Base-by-base conservation (phyloP, 2,329 filamentous ascomycete species). In the Fusarium sacchari region DNA sequence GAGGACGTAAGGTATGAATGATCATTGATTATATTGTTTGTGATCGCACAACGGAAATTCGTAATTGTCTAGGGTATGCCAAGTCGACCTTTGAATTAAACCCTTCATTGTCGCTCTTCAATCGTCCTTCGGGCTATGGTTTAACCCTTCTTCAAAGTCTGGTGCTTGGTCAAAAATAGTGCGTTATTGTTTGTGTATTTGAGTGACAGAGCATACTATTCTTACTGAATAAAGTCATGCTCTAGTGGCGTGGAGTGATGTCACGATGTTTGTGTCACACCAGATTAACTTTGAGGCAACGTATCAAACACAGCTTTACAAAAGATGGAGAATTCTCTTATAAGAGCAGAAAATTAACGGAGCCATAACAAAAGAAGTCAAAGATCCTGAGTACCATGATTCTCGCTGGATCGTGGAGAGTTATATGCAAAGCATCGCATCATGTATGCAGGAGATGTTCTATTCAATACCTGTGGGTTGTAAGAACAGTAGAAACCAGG, bases 31-130 rank as follows among this genome's bases (percentile, higher is more conserved):
- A 49, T 46, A 22, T n/a, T 32, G 40, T 15, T 28, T 24, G 12
- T 47, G 24, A 32, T 34, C 24, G 22, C 30, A 50, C 32, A 26
- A 28, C 24, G 24, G 36, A 24, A 14, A n/a, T 4, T 6, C 9
- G 49, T 15, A 15, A n/a, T 9, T 43, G 56, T 69, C 22, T 40
- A 64, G 64, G 67, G 64, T 69, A 69, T 17, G 22, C 34, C 10
- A 6, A 56, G 36, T n/a, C n/a, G 11, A 9, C 17, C 9, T 37
- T 6, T 11, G n/a, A 20, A 26, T 20, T 22, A n/a, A 30, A 37
- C 20, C 43, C 28, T 30, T 34, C 12, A 34, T 49, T 22, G 22
- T 28, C 30, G 20, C 50, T 43, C 30, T 24, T 20, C 53, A 22
- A 24, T 37, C 34, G 10, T 28, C 14, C 36, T 49, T 39, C 26